These are phyloP conservation scores for Blastobotrys mokoenaii DNA, from an alignment of 805 yeast species.

Conservation along the genomic window DNA sequence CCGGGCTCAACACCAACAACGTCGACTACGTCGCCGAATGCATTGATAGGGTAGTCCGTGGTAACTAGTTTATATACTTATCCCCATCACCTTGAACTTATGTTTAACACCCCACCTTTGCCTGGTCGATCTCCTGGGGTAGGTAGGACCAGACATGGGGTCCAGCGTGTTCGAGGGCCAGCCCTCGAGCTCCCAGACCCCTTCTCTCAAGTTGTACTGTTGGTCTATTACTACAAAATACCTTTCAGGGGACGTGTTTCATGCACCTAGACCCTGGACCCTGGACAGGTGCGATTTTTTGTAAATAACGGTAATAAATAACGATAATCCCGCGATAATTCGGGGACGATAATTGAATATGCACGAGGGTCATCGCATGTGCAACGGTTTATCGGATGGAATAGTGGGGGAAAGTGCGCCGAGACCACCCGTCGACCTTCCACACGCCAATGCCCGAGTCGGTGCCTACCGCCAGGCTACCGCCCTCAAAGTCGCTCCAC, in stretches of 20 bases:
- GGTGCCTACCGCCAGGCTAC: constrained; percentile 52
- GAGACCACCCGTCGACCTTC: constrained; percentile 43
- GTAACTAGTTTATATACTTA: constrained; percentile 3
- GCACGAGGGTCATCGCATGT: too few species aligned
- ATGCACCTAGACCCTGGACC: too few species aligned
- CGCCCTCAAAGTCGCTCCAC: constrained; percentile 43
- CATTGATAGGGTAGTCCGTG: constrained; percentile 56
- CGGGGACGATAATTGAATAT: too few species aligned
- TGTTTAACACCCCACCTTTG: too few species aligned
- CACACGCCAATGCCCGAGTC: constrained; percentile 62
- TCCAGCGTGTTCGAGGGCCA: not conserved
- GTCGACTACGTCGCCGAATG: constrained; percentile 72
- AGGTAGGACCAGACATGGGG: too few species aligned
- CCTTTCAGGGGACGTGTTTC: too few species aligned
- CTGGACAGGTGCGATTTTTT: too few species aligned
- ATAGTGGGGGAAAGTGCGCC: constrained; percentile 21
- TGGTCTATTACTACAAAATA: too few species aligned
- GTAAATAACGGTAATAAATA: too few species aligned
- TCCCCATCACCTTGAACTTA: not conserved
- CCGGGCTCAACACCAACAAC: constrained; percentile 79
- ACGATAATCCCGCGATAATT: too few species aligned
- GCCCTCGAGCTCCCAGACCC: not conserved
- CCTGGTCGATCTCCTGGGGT: too few species aligned
- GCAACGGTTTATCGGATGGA: constrained; percentile 20
- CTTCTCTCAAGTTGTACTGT: not conserved